phyloP scores from a whole-genome alignment of 345 rosid species.

The Geranium brycei region DNA sequence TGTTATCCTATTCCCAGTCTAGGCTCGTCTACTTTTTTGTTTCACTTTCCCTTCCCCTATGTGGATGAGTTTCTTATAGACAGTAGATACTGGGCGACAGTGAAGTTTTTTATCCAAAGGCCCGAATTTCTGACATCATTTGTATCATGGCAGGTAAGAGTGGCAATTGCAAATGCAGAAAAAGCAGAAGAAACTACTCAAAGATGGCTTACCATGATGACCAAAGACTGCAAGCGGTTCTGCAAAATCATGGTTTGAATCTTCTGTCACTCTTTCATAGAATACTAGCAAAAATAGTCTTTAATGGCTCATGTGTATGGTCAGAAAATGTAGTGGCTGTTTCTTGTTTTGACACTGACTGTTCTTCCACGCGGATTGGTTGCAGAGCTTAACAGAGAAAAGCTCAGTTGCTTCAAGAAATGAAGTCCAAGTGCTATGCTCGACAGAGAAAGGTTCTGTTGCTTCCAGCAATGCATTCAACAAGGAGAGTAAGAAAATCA shows the following conservation, averaged over 20 bases:
- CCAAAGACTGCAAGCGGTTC: conserved; percentile 66
- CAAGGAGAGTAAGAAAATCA: conserved; percentile 50
- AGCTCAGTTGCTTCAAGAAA: neutral
- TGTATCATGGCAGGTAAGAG: conserved; percentile 30
- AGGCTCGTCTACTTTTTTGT: too few species aligned
- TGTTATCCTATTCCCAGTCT: too few species aligned
- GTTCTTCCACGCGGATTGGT: neutral
- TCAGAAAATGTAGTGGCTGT: neutral
- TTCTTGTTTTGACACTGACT: neutral
- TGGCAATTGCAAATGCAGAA: conserved; percentile 36
- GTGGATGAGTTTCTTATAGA: too few species aligned
- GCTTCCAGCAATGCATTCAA: conserved; percentile 15
- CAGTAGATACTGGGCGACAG: too few species aligned
- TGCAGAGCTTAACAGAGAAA: neutral
- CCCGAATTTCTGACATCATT: neutral
- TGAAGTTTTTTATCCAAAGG: too few species aligned
- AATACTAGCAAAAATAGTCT: neutral
- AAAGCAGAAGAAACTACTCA: conserved; percentile 50
- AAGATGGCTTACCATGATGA: conserved; percentile 53
- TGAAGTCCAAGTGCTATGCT: conserved; percentile 26
- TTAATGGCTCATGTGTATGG: neutral
- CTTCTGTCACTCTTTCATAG: conserved; percentile 3
- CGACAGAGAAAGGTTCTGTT: conserved; percentile 25
- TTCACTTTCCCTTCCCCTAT: too few species aligned
- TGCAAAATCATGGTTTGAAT: conserved; percentile 76